Conservation (phyloP, 805 yeast genomes). For the Lipomyces yamanashiensis region DNA sequence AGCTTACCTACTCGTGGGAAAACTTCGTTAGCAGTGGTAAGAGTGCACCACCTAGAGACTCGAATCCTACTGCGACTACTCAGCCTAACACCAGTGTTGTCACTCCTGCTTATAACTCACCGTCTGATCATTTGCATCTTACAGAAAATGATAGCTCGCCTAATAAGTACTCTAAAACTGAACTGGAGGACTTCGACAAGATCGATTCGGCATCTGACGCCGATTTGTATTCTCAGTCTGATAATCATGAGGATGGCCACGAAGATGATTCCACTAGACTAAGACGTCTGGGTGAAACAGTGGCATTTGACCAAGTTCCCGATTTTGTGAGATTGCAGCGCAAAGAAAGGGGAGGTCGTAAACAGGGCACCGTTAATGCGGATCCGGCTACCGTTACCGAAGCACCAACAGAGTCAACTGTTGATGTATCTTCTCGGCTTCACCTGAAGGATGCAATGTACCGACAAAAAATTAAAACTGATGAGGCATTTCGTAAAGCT, state of each 20-base stretch:
- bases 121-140: background rate
- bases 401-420: background rate
- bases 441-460: constrained; percentile 37
- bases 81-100: background rate
- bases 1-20: constrained; percentile 13
- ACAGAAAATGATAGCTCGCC: background rate
- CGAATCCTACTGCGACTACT: background rate
- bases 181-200: background rate
- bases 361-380: background rate
- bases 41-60: background rate
- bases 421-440: constrained; percentile 3
- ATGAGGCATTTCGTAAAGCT: constrained; percentile 38
- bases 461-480: constrained; percentile 34
- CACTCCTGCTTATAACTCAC: background rate
- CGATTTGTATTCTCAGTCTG: no score
- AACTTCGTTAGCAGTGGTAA: background rate
- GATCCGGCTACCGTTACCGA: background rate
- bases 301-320: constrained; percentile 17
- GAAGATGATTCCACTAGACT: background rate
- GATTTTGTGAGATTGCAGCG: constrained; percentile 17
- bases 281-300: background rate
- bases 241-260: background rate
- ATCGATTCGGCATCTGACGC: no score
- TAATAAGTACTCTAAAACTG: background rate
- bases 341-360: background rate